phyloP scores from a whole-genome alignment of 805 yeast genomes.

The Wickerhamiella shivajii region DNA sequence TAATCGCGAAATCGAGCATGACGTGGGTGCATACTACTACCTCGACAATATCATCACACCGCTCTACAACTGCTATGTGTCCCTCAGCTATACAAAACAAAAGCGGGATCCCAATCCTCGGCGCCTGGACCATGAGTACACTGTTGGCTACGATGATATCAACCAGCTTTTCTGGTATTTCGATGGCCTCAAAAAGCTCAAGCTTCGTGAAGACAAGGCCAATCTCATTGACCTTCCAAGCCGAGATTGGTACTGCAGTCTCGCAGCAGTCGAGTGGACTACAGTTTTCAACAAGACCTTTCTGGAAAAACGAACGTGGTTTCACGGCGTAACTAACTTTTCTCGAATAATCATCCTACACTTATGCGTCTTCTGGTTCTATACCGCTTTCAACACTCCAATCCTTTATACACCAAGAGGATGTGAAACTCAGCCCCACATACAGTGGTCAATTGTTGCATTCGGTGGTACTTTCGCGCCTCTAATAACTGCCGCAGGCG shows the following conservation, averaged over 20 bases:
- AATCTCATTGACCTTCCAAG: constrained; percentile 39
- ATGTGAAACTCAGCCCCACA: constrained; percentile 33
- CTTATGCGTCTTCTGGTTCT: constrained; percentile 61
- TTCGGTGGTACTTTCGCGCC: constrained; percentile 54
- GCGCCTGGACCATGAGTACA: constrained; percentile 50
- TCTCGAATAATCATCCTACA: constrained; percentile 72
- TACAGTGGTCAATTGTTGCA: constrained; percentile 43
- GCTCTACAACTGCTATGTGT: constrained; percentile 39
- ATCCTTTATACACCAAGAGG: constrained; percentile 56
- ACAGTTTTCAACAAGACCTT: constrained; percentile 61
- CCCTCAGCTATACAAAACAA: too few relatives aligned
- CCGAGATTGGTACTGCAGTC: constrained; percentile 38
- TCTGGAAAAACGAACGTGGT: constrained; percentile 61
- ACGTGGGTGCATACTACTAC: constrained; percentile 21
- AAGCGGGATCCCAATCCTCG: constrained; percentile 41
- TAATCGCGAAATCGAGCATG: constrained; percentile 20
- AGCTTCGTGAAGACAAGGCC: constrained; percentile 30
- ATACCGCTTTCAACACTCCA: constrained; percentile 53
- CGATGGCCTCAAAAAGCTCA: constrained; percentile 47
- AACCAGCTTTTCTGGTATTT: constrained; percentile 80
- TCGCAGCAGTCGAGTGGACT: constrained; percentile 50
- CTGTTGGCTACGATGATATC: constrained; percentile 80
- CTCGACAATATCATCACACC: constrained; percentile 66
- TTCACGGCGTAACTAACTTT: constrained; percentile 57
- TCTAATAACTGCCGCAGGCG: constrained; percentile 39